Conservation (phyloP, 2,329 filamentous ascomycete genomes). For the Neophaeococcomyces mojaviensis region DNA sequence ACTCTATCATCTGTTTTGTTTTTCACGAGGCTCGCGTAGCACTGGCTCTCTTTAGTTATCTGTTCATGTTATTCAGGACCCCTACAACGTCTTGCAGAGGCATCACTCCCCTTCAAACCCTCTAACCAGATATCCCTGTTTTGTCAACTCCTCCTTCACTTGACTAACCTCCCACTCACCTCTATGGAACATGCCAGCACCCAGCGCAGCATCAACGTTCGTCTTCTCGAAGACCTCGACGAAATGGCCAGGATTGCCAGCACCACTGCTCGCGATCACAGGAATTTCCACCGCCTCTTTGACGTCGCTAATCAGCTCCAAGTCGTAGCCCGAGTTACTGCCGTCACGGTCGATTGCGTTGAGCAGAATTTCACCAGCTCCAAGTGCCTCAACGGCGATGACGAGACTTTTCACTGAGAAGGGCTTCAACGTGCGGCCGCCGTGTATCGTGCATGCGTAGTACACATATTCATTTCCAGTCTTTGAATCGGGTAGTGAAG, state of each 20-base stretch:
- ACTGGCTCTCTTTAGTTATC: too few species aligned
- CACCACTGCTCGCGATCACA: constrained; percentile 90
- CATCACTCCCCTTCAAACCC: constrained; percentile 54
- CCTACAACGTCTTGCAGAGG: too few species aligned
- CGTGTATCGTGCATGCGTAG: constrained; percentile 97
- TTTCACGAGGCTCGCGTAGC: too few species aligned
- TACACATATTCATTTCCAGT: constrained; percentile 77
- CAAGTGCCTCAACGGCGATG: constrained; percentile 90
- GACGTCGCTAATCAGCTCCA: constrained; percentile 82
- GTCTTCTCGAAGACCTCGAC: constrained; percentile 82
- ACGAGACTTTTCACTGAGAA: constrained; percentile 85
- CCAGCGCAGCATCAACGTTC: constrained; percentile 80
- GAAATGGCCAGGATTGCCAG: constrained; percentile 81
- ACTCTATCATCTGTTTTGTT: too few species aligned
- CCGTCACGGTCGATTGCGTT: constrained; percentile 98
- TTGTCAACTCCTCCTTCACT: constrained; percentile 74
- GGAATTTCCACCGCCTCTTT: constrained; percentile 83
- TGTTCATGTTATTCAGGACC: too few species aligned
- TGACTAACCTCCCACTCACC: constrained; percentile 91
- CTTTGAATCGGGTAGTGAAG: constrained; percentile 57
- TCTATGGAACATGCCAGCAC: constrained; percentile 95
- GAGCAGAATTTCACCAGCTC: constrained; percentile 83
- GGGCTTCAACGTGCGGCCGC: constrained; percentile 87
- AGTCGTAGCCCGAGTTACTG: constrained; percentile 86
- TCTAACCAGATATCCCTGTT: constrained; percentile 68